Evolutionary conservation across 2,329 filamentous ascomycete genomes (phyloP).

Genomic region (Trichophyton equinum): DNA sequence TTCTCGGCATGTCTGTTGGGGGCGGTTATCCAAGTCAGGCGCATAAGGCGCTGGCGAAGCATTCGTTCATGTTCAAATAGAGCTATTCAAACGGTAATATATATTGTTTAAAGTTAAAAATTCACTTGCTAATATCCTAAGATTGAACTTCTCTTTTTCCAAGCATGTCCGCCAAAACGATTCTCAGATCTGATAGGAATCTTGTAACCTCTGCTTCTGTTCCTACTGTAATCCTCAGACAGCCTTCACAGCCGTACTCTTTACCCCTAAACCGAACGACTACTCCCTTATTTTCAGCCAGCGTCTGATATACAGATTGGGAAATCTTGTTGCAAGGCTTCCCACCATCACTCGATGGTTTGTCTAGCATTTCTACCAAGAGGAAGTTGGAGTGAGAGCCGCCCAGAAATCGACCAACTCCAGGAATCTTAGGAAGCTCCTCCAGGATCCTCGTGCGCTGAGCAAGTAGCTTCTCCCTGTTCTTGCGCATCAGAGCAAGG

Average conservation of each 20-base stretch:
- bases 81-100: neutral
- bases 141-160: neutral
- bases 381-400: slow-evolving; percentile 79
- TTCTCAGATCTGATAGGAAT: slow-evolving; percentile 57
- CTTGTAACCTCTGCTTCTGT: slow-evolving; percentile 74
- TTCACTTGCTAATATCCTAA: neutral
- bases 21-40: too few relatives aligned
- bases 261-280: slow-evolving; percentile 90
- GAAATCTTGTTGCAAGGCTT: slow-evolving; percentile 69
- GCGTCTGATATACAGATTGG: slow-evolving; percentile 63
- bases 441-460: slow-evolving; percentile 66
- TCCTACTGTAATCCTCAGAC: slow-evolving; percentile 81
- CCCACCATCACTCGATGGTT: slow-evolving; percentile 41
- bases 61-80: neutral
- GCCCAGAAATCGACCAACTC: slow-evolving; percentile 69
- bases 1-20: neutral
- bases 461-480: slow-evolving; percentile 55
- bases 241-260: slow-evolving; percentile 79
- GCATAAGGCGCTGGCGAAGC: neutral
- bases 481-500: slow-evolving; percentile 57
- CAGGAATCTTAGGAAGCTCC: slow-evolving; percentile 61
- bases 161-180: slow-evolving; percentile 39
- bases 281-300: slow-evolving; percentile 78
- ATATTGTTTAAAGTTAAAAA: neutral
- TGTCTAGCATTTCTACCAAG: slow-evolving; percentile 74